Percentiles rank a stretch among this genome's conserved stretches.
Evolutionary conservation across 257 asterid species (phyloP).

Genomic region (Schizonepeta tenuifolia): DNA sequence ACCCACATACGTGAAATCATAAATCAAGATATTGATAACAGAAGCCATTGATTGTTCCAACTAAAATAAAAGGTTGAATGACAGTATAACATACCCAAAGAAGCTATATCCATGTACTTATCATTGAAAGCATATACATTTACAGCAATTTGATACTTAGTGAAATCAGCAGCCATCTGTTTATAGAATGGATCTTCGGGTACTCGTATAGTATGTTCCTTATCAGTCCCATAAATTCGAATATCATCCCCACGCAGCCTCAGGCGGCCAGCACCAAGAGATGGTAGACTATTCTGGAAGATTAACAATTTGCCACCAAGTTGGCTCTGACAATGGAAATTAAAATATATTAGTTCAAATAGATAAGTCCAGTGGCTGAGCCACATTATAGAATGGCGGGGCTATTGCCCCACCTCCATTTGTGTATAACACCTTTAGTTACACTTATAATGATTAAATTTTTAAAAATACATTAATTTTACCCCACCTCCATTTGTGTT

Average conservation of each 20-base stretch:
- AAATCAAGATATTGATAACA: constrained; percentile 15
- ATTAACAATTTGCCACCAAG: constrained; percentile 97
- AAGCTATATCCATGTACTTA: constrained; percentile 88
- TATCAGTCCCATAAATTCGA: constrained; percentile 87
- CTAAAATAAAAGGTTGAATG: neutral
- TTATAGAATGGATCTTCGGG: constrained; percentile 99
- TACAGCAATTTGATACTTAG: constrained; percentile 91
- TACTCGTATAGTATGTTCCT: constrained; percentile 76
- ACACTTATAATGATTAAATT: too few species aligned
- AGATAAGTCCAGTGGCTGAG: constrained; percentile 19
- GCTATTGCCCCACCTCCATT: too few species aligned
- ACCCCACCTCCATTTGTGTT: too few species aligned
- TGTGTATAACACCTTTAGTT: too few species aligned
- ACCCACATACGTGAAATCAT: constrained; percentile 5
- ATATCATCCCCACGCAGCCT: constrained; percentile 92
- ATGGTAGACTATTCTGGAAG: constrained; percentile 91
- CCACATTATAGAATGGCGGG: too few species aligned
- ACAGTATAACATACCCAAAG: constrained; percentile 64
- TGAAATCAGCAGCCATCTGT: constrained; percentile 99
- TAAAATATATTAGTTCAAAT: constrained; percentile 31
- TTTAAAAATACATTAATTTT: too few species aligned
- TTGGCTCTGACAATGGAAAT: constrained; percentile 71
- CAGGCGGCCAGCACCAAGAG: constrained; percentile 93
- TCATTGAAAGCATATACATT: constrained; percentile 93
- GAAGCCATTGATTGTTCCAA: constrained; percentile 4